Evolutionary conservation across 2,329 filamentous ascomycete genomes (phyloP), one percentile per base, ranked within the genome.

Genomic region (Ophiostoma quercus): DNA sequence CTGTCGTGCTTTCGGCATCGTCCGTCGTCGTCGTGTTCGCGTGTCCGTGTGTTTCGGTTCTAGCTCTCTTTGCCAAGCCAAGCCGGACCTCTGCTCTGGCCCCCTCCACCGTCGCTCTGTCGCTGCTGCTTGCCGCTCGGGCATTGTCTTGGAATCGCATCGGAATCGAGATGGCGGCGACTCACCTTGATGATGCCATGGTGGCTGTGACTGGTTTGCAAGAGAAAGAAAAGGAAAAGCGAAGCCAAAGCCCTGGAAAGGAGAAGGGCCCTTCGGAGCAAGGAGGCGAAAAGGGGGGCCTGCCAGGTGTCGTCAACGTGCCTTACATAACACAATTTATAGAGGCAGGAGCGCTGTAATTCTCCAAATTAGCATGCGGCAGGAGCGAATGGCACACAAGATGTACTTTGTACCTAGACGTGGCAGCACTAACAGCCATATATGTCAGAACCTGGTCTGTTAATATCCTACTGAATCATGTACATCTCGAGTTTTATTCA

Each of bases 181-280:
- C 71, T 66, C 68, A 73, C 72, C 72, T 71, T 68, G 72, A 72
- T 54, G 72, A 73, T 70, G 72, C 72, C 72, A 73, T 73, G 54
- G 51, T 71, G 67, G 60, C 60, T 43, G 41, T 32, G 25, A 14
- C 54, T 67, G 63, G 29, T 6, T 16, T 37, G 19, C 54, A 66
- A 57, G 51, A 7, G 65, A 43, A 51, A 41, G 51, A 43, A 29
- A 66, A 41, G 39, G 29, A 66, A 16, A 19, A 2, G 3, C 43
- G 12, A 43, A 43, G 14, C 12, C 47, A 25, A 25, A 25, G 51
- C 43, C 34, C 43, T 43, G 8, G 25, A 67, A 37, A 29, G 34
- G 51, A 60, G 63, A 54, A 39, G 11, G 22, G 16, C 16, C 19
- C 19, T 47, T 47, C 41, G 39, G 41, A 70, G 32, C n/a, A 60